Evolutionary conservation across 2,329 filamentous ascomycete species (phyloP).

Genomic region (Sporothrix euskadiensis): DNA sequence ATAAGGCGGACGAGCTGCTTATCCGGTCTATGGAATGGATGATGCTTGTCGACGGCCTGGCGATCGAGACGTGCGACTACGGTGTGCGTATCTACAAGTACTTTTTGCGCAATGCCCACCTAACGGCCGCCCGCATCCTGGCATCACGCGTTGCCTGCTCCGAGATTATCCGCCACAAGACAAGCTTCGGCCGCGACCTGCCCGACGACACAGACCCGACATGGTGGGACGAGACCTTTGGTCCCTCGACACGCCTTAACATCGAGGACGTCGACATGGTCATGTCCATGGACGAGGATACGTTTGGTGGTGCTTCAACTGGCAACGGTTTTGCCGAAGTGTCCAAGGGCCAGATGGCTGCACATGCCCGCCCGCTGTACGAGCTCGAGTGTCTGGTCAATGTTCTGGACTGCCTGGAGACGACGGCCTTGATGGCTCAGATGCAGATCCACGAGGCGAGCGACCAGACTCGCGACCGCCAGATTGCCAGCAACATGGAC

Average conservation of each 20-base stretch:
- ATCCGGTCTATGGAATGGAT: conserved; percentile 87
- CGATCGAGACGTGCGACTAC: conserved; percentile 41
- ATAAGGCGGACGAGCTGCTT: conserved; percentile 66
- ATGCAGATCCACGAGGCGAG: conserved; percentile 53
- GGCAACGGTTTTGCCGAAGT: conserved; percentile 34
- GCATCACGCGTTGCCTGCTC: conserved; percentile 53
- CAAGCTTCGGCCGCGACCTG: conserved; percentile 37
- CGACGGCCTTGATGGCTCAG: conserved; percentile 59
- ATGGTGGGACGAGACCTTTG: conserved; percentile 44
- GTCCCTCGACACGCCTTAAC: neutral
- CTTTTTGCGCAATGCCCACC: conserved; percentile 68
- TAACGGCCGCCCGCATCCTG: conserved; percentile 57
- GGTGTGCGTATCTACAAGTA: conserved; percentile 76
- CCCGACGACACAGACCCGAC: conserved; percentile 41
- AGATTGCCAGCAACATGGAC: conserved; percentile 58
- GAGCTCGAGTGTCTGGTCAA: conserved; percentile 69
- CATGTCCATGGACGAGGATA: conserved; percentile 41
- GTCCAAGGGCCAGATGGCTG: conserved; percentile 47
- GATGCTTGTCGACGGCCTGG: conserved; percentile 62
- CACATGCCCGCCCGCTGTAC: conserved; percentile 62
- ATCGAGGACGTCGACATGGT: conserved; percentile 33
- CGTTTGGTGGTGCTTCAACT: conserved; percentile 12
- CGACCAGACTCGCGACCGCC: conserved; percentile 44
- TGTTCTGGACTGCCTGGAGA: conserved; percentile 68
- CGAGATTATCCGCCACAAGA: conserved; percentile 49